Percentiles rank a stretch among this genome's conserved stretches.
phyloP scores from a whole-genome alignment of 2,329 filamentous ascomycete genomes.

The Stachybotrys chlorohalonatus region DNA sequence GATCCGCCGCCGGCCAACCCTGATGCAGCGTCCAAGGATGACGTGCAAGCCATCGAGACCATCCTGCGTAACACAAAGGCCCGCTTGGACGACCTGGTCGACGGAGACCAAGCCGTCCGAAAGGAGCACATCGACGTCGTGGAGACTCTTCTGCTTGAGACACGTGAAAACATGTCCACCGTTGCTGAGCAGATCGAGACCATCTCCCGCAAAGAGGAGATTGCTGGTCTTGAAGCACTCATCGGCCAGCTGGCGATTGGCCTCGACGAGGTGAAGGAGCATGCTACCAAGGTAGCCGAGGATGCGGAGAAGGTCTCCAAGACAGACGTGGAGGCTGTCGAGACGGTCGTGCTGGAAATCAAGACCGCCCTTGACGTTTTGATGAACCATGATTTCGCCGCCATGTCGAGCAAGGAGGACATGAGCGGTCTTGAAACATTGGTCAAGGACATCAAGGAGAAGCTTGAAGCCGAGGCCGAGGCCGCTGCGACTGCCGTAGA shows the following conservation, averaged over 20 bases:
- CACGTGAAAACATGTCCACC: constrained; percentile 61
- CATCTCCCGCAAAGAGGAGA: constrained; percentile 68
- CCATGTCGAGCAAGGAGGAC: constrained; percentile 68
- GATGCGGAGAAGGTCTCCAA: constrained; percentile 64
- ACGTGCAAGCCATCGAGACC: constrained; percentile 84
- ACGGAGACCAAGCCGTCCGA: constrained; percentile 60
- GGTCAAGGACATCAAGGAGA: constrained; percentile 64
- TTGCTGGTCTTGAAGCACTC: constrained; percentile 67
- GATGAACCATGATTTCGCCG: constrained; percentile 59
- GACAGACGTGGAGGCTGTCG: constrained; percentile 72
- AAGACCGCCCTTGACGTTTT: constrained; percentile 71
- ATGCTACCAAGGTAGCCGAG: constrained; percentile 42
- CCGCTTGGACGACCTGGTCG: constrained; percentile 71
- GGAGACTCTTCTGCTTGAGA: constrained; percentile 59
- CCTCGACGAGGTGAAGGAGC: constrained; percentile 65
- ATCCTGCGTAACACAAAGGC: constrained; percentile 84
- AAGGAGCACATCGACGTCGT: constrained; percentile 58
- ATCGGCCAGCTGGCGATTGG: constrained; percentile 67
- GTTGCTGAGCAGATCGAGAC: constrained; percentile 60
- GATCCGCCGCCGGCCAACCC: constrained; percentile 3
- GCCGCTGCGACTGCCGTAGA: constrained; percentile 72
- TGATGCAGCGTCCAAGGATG: constrained; percentile 52
- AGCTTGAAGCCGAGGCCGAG: constrained; percentile 57
- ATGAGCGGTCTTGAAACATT: constrained; percentile 53
- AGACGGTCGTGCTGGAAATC: constrained; percentile 74